Evolutionary conservation across 2,329 filamentous ascomycete genomes (phyloP).

Genomic region (Orbilia javanica): DNA sequence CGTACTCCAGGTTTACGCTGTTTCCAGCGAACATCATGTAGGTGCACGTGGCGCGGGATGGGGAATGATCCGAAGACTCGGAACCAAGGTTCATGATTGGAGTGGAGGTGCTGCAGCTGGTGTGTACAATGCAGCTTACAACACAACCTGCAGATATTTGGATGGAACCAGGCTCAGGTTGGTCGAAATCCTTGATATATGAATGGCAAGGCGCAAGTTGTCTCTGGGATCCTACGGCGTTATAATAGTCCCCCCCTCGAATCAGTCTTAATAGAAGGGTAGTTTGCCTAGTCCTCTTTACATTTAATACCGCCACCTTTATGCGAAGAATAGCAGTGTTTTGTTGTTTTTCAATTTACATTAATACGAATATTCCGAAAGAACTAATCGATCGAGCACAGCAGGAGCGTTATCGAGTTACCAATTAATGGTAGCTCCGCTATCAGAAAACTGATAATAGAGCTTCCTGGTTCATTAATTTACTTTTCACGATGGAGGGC

Average conservation of each 20-base stretch:
- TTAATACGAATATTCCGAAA: too few species aligned
- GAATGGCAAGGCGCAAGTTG: too few species aligned
- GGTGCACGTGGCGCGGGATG: neutral
- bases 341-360: too few species aligned
- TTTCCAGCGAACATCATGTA: slow-evolving; percentile 3
- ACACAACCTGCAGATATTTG: slow-evolving; percentile 13
- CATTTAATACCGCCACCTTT: too few species aligned
- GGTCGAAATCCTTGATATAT: neutral
- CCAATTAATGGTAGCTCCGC: neutral
- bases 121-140: slow-evolving; percentile 11
- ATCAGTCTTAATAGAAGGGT: too few species aligned
- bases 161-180: neutral
- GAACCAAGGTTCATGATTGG: neutral
- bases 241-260: too few species aligned
- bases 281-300: too few species aligned
- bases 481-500: neutral
- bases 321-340: too few species aligned
- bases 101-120: neutral
- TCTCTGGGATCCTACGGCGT: too few species aligned
- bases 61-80: neutral
- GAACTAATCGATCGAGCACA: too few species aligned
- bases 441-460: neutral
- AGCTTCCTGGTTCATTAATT: neutral
- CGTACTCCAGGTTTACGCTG: neutral
- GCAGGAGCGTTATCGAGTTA: too few species aligned